A percentile compares a stretch with the other conserved stretches of the same genome.
These are phyloP conservation scores for Trichoderma semiorbis DNA, from an alignment of 2,329 filamentous ascomycete genomes.

Conservation along the genomic window DNA sequence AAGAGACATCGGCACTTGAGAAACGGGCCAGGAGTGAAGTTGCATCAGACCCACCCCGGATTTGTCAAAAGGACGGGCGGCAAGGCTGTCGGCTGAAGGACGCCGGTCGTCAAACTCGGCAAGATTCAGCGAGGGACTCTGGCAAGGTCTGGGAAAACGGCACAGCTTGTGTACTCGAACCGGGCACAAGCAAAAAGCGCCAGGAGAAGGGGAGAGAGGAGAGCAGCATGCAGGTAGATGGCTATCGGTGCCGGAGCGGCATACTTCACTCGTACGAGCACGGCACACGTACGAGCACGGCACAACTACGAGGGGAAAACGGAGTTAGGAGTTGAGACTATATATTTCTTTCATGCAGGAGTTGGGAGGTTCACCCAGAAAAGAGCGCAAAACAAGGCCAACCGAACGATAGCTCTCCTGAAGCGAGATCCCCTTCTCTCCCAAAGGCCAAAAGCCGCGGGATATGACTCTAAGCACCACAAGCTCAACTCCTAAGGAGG, in stretches of 20 bases:
- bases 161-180: not conserved
- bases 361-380: not conserved
- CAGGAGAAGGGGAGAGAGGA: not conserved
- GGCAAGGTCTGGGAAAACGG: not conserved
- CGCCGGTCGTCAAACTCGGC: not conserved
- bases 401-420: not conserved
- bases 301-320: not conserved
- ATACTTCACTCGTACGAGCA: not conserved
- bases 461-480: not conserved
- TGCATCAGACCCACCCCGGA: not conserved
- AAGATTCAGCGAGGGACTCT: not conserved
- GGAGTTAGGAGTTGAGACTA: not conserved
- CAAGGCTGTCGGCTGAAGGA: slow-evolving; percentile 7
- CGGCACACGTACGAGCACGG: not conserved
- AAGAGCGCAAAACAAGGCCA: not conserved
- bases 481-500: not conserved
- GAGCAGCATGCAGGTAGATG: not conserved
- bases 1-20: slow-evolving; percentile 9
- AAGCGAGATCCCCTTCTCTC: not conserved
- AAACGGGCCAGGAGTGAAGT: not conserved
- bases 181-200: not conserved
- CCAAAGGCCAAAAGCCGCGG: not conserved
- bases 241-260: slow-evolving; percentile 12
- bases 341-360: not conserved
- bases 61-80: not conserved